Evolutionary conservation across 2,329 filamentous ascomycete genomes (phyloP).

Genomic region (Mycosphaerelloides madeirae): DNA sequence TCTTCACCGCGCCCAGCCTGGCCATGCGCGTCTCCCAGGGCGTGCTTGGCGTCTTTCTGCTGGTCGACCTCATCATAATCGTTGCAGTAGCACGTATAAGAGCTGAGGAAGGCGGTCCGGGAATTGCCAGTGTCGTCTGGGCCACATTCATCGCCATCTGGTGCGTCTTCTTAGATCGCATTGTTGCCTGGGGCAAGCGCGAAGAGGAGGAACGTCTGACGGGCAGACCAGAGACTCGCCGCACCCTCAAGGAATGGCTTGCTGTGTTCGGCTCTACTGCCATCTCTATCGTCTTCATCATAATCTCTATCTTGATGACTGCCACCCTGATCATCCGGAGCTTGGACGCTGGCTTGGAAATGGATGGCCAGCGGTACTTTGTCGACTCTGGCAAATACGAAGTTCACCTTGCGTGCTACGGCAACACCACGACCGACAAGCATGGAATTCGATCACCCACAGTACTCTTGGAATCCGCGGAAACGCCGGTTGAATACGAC

Average conservation of each 20-base stretch:
- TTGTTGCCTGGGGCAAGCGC: constrained; percentile 84
- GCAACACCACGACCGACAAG: constrained; percentile 57
- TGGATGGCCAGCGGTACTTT: constrained; percentile 69
- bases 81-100: constrained; percentile 69
- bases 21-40: constrained; percentile 69
- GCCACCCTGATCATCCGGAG: constrained; percentile 74
- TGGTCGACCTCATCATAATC: constrained; percentile 75
- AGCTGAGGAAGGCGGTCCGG: constrained; percentile 84
- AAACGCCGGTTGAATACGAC: constrained; percentile 70
- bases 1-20: constrained; percentile 80
- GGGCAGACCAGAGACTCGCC: constrained; percentile 77
- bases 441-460: constrained; percentile 63
- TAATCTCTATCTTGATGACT: constrained; percentile 70
- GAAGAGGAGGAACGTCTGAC: constrained; percentile 92
- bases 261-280: constrained; percentile 72
- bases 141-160: constrained; percentile 73
- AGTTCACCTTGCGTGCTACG: constrained; percentile 79
- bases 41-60: constrained; percentile 61
- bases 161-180: constrained; percentile 71
- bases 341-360: constrained; percentile 67
- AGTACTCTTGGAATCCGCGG: constrained; percentile 78
- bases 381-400: constrained; percentile 83
- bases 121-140: constrained; percentile 81
- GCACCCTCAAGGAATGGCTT: constrained; percentile 77
- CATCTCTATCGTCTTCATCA: constrained; percentile 62